phyloP scores from a whole-genome alignment of 805 yeast species.

The Cyberlindnera euphorbiae region DNA sequence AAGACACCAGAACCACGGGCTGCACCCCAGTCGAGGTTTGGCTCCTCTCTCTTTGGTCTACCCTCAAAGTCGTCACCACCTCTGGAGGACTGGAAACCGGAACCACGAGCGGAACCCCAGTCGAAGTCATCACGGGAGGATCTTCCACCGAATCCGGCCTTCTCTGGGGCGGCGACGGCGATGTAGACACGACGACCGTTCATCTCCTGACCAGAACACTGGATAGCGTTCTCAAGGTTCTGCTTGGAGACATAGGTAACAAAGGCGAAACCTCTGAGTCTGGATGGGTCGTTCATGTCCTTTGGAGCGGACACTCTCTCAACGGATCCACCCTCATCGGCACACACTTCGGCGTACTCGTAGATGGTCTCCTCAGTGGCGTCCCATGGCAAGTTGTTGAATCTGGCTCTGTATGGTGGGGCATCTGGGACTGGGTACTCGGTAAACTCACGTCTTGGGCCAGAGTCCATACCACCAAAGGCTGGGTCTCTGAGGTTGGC shows the following conservation, averaged over 20 bases:
- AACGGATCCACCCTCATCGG: constrained; percentile 50
- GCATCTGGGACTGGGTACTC: constrained; percentile 85
- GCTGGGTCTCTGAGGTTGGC: constrained; percentile 36
- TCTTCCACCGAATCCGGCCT: constrained; percentile 28
- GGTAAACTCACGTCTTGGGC: constrained; percentile 45
- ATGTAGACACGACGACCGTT: constrained; percentile 67
- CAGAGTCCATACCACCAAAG: constrained; percentile 29
- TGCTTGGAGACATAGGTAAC: constrained; percentile 76
- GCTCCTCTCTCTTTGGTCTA: constrained; percentile 43
- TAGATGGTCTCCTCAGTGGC: constrained; percentile 58
- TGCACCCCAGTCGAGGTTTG: constrained; percentile 57
- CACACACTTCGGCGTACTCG: constrained; percentile 54
- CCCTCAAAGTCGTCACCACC: constrained; percentile 26
- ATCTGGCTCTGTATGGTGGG: constrained; percentile 90
- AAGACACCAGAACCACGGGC: constrained; percentile 30
- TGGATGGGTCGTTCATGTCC: constrained; percentile 54
- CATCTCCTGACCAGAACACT: constrained; percentile 62
- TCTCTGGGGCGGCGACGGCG: constrained; percentile 75
- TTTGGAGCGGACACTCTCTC: constrained; percentile 67
- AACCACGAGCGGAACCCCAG: constrained; percentile 50
- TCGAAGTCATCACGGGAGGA: constrained; percentile 32
- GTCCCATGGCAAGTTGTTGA: constrained; percentile 83
- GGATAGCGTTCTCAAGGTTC: constrained; percentile 68
- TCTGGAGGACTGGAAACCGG: constrained; percentile 17
- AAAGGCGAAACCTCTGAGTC: constrained; percentile 84